Conservation (phyloP, 345 rosid species). For the Luvunga scandens region DNA sequence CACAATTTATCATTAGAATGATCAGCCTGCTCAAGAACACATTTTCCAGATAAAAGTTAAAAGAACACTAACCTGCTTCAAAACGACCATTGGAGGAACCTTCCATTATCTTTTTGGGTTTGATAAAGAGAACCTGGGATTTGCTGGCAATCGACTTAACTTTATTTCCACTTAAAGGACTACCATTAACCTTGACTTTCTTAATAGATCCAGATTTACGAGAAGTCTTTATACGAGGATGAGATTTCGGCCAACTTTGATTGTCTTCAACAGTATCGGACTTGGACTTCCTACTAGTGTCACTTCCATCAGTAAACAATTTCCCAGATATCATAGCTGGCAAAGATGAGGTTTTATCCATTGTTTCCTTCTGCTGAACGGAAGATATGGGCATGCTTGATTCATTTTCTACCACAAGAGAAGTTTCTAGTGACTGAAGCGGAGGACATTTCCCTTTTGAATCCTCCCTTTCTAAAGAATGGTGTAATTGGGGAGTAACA, state of each 20-base stretch:
- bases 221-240: constrained; percentile 56
- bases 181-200: constrained; percentile 48
- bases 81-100: constrained; percentile 64
- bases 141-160: constrained; percentile 47
- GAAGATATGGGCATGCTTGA: constrained; percentile 24
- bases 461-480: constrained; percentile 34
- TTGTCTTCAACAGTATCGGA: constrained; percentile 40
- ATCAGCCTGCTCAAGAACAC: background rate
- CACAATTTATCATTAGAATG: background rate
- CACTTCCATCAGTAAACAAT: constrained; percentile 34
- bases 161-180: constrained; percentile 45
- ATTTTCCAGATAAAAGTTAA: background rate
- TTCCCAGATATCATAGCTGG: constrained; percentile 30
- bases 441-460: constrained; percentile 27
- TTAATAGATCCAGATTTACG: constrained; percentile 44
- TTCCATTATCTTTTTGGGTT: constrained; percentile 59
- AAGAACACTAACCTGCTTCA: constrained; percentile 66
- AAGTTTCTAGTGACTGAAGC: constrained; percentile 28
- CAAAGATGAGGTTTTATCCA: constrained; percentile 20
- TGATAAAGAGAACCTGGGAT: constrained; percentile 45
- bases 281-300: constrained; percentile 42
- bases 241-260: constrained; percentile 47
- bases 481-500: constrained; percentile 25
- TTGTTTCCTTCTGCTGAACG: constrained; percentile 38
- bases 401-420: constrained; percentile 25